A percentile compares a stretch with the other conserved stretches of the same genome.
Evolutionary conservation across 768 basidiomycete genomes (phyloP).

Genomic region (Ramaria sp.): DNA sequence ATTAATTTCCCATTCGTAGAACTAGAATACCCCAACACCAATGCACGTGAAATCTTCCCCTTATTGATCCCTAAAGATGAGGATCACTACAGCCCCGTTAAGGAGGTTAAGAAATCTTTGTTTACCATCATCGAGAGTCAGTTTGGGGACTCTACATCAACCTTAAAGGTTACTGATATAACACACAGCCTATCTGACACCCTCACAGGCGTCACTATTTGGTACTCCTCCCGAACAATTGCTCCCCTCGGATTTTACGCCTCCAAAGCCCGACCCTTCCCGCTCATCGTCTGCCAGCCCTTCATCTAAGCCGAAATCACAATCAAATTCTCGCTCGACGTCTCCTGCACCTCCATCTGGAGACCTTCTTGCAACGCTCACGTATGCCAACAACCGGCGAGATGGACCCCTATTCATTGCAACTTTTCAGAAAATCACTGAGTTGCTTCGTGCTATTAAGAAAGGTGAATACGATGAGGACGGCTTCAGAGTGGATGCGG

Average conservation of each 20-base stretch:
- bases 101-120: slow-evolving; percentile 63
- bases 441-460: slow-evolving; percentile 50
- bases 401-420: slow-evolving; percentile 65
- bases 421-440: slow-evolving; percentile 52
- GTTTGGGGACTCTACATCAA: not conserved
- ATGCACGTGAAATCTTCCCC: slow-evolving; percentile 57
- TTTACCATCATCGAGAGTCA: slow-evolving; percentile 63
- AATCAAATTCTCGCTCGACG: slow-evolving; percentile 11
- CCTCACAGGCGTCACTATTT: slow-evolving; percentile 7
- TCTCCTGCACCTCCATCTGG: slow-evolving; percentile 14
- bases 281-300: slow-evolving; percentile 13
- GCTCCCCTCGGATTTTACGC: slow-evolving; percentile 6
- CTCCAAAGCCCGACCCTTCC: slow-evolving; percentile 1
- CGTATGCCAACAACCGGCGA: slow-evolving; percentile 54
- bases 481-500: slow-evolving; percentile 2
- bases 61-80: slow-evolving; percentile 65
- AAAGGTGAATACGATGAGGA: slow-evolving; percentile 9
- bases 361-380: slow-evolving; percentile 47
- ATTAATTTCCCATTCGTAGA: slow-evolving; percentile 52
- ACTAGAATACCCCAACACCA: slow-evolving; percentile 68
- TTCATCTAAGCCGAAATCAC: slow-evolving; percentile 15
- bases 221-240: slow-evolving; percentile 5
- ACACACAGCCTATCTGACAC: not conserved
- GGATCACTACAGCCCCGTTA: slow-evolving; percentile 80
- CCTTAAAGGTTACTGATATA: not conserved